These are phyloP conservation scores for Fraxinus pennsylvanica DNA, from an alignment of 257 asterid species.

Conservation along the genomic window DNA sequence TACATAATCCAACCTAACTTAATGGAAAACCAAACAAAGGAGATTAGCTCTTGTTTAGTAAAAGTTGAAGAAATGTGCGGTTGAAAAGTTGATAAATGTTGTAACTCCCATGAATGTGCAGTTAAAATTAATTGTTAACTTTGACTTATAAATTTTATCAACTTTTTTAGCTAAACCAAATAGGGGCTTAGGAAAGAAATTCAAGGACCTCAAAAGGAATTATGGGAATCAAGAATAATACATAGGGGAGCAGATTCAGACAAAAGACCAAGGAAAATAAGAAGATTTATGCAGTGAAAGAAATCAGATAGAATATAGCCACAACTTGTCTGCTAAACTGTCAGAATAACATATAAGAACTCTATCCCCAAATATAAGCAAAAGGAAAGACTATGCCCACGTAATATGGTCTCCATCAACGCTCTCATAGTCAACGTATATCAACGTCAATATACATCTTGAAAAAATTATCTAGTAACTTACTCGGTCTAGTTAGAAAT, in stretches of 20 bases:
- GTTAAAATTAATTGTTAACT: too few species aligned
- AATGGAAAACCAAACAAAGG: background rate
- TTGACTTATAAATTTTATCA: too few species aligned
- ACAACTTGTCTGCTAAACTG: background rate
- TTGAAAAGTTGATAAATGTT: too few species aligned
- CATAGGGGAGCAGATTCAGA: background rate
- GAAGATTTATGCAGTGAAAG: slow-evolving; percentile 3
- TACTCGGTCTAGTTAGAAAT: background rate
- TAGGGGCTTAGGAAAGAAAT: background rate
- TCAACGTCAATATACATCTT: background rate
- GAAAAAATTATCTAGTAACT: background rate
- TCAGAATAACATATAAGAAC: background rate
- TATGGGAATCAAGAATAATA: background rate
- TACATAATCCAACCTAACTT: background rate
- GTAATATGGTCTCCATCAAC: background rate
- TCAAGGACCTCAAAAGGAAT: background rate
- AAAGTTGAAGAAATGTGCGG: too few species aligned
- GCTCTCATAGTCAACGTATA: background rate
- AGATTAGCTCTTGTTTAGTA: background rate
- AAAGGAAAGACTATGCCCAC: background rate
- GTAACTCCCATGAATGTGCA: too few species aligned
- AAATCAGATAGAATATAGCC: background rate
- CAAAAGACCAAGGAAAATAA: background rate
- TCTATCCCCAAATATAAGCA: background rate
- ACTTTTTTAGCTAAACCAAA: too few species aligned